Evolutionary conservation across 352 stramenopile species (phyloP).

Genomic region (Phytophthora fragariae): DNA sequence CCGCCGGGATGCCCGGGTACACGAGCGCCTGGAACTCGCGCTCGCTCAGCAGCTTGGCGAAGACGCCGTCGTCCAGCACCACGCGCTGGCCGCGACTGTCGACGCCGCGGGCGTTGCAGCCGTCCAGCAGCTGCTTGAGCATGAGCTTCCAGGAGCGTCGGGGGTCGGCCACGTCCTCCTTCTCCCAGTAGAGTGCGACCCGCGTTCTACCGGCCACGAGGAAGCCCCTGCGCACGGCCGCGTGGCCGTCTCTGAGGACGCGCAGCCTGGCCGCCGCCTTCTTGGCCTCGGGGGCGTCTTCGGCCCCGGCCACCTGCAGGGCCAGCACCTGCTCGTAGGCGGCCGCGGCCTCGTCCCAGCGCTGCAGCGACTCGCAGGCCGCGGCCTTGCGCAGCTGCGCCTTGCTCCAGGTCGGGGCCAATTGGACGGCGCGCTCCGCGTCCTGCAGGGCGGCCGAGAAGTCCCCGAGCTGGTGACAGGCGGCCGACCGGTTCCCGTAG

Average conservation of each 20-base stretch:
- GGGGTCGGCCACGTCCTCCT: slow-evolving; percentile 56
- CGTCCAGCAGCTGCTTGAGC: slow-evolving; percentile 66
- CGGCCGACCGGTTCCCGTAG: slow-evolving; percentile 90
- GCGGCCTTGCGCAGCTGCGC: slow-evolving; percentile 91
- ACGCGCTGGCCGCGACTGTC: slow-evolving; percentile 66
- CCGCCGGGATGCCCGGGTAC: slow-evolving; percentile 78
- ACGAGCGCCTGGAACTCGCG: slow-evolving; percentile 80
- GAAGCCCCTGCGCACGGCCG: slow-evolving; percentile 60
- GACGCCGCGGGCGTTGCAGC: slow-evolving; percentile 60
- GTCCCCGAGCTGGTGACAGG: slow-evolving; percentile 77
- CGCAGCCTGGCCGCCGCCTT: slow-evolving; percentile 70
- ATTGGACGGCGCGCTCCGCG: slow-evolving; percentile 76
- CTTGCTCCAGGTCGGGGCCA: slow-evolving; percentile 93
- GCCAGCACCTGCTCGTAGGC: slow-evolving; percentile 80
- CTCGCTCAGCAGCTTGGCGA: slow-evolving; percentile 75
- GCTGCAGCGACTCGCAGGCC: slow-evolving; percentile 72
- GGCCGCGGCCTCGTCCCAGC: slow-evolving; percentile 67
- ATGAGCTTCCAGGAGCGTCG: slow-evolving; percentile 66
- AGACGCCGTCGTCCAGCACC: slow-evolving; percentile 82
- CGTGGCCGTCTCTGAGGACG: slow-evolving; percentile 10
- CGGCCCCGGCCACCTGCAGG: slow-evolving; percentile 46
- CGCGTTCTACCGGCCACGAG: slow-evolving; percentile 42
- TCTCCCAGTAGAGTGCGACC: slow-evolving; percentile 68
- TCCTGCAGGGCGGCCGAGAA: slow-evolving; percentile 82
- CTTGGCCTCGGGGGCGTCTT: slow-evolving; percentile 41